These are phyloP conservation scores for Pistacia vera DNA, from an alignment of 345 rosid genomes.

Conservation along the genomic window DNA sequence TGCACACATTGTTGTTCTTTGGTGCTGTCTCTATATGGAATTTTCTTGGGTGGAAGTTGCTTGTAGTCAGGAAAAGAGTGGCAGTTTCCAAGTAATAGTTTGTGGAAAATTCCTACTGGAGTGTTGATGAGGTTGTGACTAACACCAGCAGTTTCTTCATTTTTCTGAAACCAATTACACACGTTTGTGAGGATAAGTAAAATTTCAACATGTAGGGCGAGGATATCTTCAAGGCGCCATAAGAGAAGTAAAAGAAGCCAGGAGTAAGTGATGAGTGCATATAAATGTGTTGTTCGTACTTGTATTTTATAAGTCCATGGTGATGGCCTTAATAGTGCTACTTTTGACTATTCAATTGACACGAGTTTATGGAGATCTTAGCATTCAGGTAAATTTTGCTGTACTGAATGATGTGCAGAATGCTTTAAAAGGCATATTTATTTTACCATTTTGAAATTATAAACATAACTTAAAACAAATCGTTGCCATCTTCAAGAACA, in stretches of 20 bases:
- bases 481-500: neutral
- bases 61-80: constrained; percentile 81
- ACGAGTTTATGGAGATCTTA: constrained; percentile 65
- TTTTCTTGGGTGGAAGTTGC: constrained; percentile 47
- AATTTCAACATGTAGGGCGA: constrained; percentile 55
- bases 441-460: neutral
- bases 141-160: constrained; percentile 1
- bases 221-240: constrained; percentile 60
- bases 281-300: neutral
- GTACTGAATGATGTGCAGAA: neutral
- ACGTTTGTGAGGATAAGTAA: neutral
- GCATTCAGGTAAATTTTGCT: constrained; percentile 60
- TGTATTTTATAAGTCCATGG: neutral
- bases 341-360: constrained; percentile 47
- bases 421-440: neutral
- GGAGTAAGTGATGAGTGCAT: constrained; percentile 49
- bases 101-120: constrained; percentile 95
- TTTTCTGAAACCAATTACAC: neutral
- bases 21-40: constrained; percentile 13
- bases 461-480: no score
- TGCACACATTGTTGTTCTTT: neutral
- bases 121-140: constrained; percentile 68
- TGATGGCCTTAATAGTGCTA: neutral
- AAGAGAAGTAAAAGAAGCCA: constrained; percentile 88
- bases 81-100: constrained; percentile 45